Evolutionary conservation across 768 basidiomycete species (phyloP).

Genomic region (Rhodocollybia butyracea): DNA sequence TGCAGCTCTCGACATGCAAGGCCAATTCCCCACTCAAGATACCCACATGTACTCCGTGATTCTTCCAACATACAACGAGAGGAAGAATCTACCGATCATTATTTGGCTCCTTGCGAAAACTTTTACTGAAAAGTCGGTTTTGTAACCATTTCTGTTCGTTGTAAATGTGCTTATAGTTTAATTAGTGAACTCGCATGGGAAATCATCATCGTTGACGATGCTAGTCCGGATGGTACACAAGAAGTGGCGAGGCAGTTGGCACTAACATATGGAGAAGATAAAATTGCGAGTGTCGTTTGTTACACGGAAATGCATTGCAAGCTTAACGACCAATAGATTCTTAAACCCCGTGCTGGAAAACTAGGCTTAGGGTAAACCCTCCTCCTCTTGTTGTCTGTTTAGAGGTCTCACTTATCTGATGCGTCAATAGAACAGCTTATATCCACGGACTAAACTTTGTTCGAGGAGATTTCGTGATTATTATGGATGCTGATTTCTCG

Average conservation of each 20-base stretch:
- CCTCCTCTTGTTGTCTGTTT: neutral
- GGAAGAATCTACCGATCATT: conserved; percentile 87
- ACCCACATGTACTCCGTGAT: conserved; percentile 89
- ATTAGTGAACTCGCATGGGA: conserved; percentile 77
- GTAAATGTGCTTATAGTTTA: neutral
- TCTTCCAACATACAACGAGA: conserved; percentile 91
- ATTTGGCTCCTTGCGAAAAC: conserved; percentile 79
- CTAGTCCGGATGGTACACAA: conserved; percentile 90
- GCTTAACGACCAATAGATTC: conserved; percentile 41
- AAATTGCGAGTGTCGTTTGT: conserved; percentile 51
- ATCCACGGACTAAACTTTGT: conserved; percentile 89
- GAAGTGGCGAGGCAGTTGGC: conserved; percentile 81
- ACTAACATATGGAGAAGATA: conserved; percentile 79
- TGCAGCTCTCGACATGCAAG: conserved; percentile 63
- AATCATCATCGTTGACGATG: conserved; percentile 88
- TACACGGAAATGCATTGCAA: neutral
- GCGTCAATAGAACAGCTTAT: conserved; percentile 72
- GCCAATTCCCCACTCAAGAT: conserved; percentile 45
- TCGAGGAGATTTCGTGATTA: conserved; percentile 90
- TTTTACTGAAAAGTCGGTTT: conserved; percentile 78
- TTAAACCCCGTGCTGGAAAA: conserved; percentile 88
- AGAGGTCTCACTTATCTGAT: neutral
- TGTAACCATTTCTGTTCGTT: conserved; percentile 21
- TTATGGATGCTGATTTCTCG: conserved; percentile 97
- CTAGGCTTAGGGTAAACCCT: conserved; percentile 76